These are phyloP conservation scores for Stachybotrys chlorohalonatus DNA, from an alignment of 2,329 filamentous ascomycete species.

Conservation along the genomic window DNA sequence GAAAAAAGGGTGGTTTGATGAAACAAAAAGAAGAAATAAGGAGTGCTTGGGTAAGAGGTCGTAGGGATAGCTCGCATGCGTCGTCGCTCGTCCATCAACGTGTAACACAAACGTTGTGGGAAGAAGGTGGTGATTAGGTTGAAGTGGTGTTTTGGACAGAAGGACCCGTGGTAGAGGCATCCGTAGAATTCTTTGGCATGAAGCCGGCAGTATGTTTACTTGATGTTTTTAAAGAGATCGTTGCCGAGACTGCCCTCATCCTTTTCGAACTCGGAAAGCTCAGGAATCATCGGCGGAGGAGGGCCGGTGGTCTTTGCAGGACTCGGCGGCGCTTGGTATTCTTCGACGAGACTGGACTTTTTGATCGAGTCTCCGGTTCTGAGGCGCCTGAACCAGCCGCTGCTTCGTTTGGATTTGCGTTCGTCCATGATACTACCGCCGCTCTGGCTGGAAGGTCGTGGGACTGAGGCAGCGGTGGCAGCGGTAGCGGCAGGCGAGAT, in stretches of 20 bases:
- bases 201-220: conserved; percentile 33
- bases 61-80: conserved; percentile 11
- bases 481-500: neutral
- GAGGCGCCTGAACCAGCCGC: conserved; percentile 51
- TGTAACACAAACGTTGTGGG: conserved; percentile 12
- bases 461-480: conserved; percentile 17
- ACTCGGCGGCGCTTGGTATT: conserved; percentile 14
- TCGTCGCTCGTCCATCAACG: conserved; percentile 16
- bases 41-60: conserved; percentile 7
- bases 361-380: conserved; percentile 25
- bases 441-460: conserved; percentile 41
- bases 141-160: conserved; percentile 5
- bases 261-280: conserved; percentile 42
- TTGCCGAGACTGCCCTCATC: conserved; percentile 37
- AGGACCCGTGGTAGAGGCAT: conserved; percentile 8
- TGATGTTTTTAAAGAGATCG: conserved; percentile 52
- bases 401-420: conserved; percentile 45
- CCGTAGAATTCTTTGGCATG: neutral
- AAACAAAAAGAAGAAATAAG: conserved; percentile 5
- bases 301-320: conserved; percentile 33
- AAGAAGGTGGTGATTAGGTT: conserved; percentile 10
- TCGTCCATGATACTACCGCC: conserved; percentile 39
- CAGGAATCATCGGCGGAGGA: conserved; percentile 53
- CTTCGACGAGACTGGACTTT: conserved; percentile 32
- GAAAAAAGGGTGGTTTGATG: neutral